A percentile compares a stretch with the other conserved stretches of the same genome.
These are phyloP conservation scores for Nymphaea thermarum DNA, from an alignment of 164 flowering plant genomes.

Conservation along the genomic window DNA sequence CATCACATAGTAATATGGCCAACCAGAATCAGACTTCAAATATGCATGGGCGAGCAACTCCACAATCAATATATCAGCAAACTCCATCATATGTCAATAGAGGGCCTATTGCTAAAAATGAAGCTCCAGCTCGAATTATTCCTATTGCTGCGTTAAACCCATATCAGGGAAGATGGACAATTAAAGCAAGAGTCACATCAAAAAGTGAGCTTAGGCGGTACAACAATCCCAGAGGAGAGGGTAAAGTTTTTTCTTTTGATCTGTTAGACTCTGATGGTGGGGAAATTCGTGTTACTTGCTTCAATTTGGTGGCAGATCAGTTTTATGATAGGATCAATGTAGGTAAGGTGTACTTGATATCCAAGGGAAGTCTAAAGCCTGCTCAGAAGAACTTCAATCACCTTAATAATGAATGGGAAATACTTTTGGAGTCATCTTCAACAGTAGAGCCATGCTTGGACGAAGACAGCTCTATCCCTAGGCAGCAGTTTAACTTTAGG, in stretches of 20 bases:
- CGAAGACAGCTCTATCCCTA: conserved; percentile 66
- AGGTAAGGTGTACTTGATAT: conserved; percentile 73
- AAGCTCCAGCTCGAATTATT: conserved; percentile 61
- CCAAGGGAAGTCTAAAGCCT: conserved; percentile 67
- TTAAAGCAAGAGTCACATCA: conserved; percentile 86
- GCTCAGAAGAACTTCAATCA: conserved; percentile 78
- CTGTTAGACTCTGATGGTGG: conserved; percentile 93
- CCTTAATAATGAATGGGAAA: conserved; percentile 69
- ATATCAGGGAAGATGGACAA: conserved; percentile 83
- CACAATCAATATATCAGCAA: conserved; percentile 42
- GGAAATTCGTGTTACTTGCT: conserved; percentile 90
- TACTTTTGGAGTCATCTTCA: conserved; percentile 51
- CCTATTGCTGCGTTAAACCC: conserved; percentile 93
- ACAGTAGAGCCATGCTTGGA: conserved; percentile 58
- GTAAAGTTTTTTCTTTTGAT: conserved; percentile 89
- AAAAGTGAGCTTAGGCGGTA: conserved; percentile 72
- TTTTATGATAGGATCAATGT: conserved; percentile 68
- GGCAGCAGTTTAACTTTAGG: conserved; percentile 73
- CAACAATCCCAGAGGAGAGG: conserved; percentile 75
- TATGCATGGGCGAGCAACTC: conserved; percentile 17
- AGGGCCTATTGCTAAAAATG: conserved; percentile 79
- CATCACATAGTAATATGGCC: neutral
- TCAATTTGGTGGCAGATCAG: conserved; percentile 83
- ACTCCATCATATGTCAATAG: conserved; percentile 61
- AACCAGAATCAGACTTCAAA: neutral